Evolutionary conservation across 306 rosid genomes (phyloP), one percentile per base, ranked within the genome.

Genomic region (Quercus glauca): DNA sequence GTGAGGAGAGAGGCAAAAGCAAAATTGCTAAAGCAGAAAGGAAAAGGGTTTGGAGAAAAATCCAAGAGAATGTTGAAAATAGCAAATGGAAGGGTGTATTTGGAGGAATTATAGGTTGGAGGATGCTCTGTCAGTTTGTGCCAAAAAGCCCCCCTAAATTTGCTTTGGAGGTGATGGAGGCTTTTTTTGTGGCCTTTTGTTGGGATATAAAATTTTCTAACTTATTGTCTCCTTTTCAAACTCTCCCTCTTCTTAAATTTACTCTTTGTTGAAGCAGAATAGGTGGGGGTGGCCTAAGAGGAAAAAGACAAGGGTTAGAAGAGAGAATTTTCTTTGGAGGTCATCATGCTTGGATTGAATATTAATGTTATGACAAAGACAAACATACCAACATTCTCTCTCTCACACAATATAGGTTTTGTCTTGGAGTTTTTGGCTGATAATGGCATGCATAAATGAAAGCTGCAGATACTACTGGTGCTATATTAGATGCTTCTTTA

Each of bases 11-110:
- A 78, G 84, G 91, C 81, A 73, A 85, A 80, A 73, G 87, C 86
- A 71, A 87, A 85, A 86, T 70, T 71, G 82, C 68, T 81, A 83
- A 84, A 88, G 80, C 81, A 64, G 90, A 10, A 49, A 49, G 53
- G 15, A 73, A 88, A 85, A 75, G 55, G 87, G 80, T 57, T 59
- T 5, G 37, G 78, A 82, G 91, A 85, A 87, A 74, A 89, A 59
- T 80, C 86, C 96, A 88, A 90, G 87, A 85, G 92, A 89, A 90
- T 92, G 96, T 90, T 82, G 88, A 87, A 95, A 80, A 29, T 79
- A 89, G 92, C 90, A 77, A 84, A 89, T 93, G 99, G 96, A 93
- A 87, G 80, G 79, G 91, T 84, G 91, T 84, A 85, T 82, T 88
- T 93, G 99, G 98, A 89, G 88, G 97, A 89, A 92, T 89, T 80